Base-by-base conservation (phyloP, 371 early-diverging fungal species). In the Sporodiniella umbellata region DNA sequence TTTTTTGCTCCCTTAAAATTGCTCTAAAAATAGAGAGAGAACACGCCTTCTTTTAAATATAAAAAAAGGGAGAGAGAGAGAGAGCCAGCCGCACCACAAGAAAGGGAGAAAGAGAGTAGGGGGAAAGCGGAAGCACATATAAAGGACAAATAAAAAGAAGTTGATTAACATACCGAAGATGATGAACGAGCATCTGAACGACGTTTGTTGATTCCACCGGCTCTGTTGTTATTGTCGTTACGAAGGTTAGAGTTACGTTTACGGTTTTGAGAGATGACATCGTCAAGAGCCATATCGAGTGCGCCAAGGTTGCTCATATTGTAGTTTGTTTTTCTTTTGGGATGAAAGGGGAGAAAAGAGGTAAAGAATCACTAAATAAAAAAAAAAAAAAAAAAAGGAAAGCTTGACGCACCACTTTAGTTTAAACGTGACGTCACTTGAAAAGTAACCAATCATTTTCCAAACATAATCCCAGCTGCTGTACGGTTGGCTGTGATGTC, bases 271-370 rank as follows among this genome's bases (percentile, higher is more conserved):
- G 66, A 55, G 38, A 75, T 75, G 48, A 75, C 69, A 51, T 75
- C 75, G 51, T 75, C 75, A 67, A 75, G 75, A 43, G 75, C 72
- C 75, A 75, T 75, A 56, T 75, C 75, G 40, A 75, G 72, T 54
- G 66, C 69, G 30, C 65, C 62, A 45, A 54, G 53, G 33, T 58
- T 63, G 39, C 53, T 60, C 61, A 60, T 64, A 42, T 42, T 58
- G 17, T n/a, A n/a, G n/a, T n/a, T n/a, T n/a, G n/a, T n/a, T n/a
- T n/a, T n/a, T n/a, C n/a, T n/a, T n/a, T n/a, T 37, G 15, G 37
- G 6, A n/a, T 37, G 11, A 37, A 37, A 6, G 11, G 30, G 30
- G 30, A 28, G 35, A 14, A 4, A 35, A 35, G 15, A 35, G 2
- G 35, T 35, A 14, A 35, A n/a, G 21, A 37, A 37, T 15, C 14